Evolutionary conservation across 495 filamentous ascomycete species (phyloP), one percentile per base, ranked within the genome.

Genomic region (Bacidia gigantensis): DNA sequence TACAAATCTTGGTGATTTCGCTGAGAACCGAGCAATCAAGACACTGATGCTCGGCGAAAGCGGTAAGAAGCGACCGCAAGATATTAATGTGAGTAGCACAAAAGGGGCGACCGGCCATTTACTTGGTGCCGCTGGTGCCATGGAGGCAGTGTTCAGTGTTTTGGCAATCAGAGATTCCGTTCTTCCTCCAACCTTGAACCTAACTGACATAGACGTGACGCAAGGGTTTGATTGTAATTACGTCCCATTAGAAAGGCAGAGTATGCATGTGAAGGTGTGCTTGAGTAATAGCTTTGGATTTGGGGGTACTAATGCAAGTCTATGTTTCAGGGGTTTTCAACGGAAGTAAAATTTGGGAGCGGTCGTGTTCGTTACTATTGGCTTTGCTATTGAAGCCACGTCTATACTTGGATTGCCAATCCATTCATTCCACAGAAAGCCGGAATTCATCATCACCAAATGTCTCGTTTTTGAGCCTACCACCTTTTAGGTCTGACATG

Each of bases 251-350:
- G 55, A 71, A 26, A 72, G 85, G 1, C 89, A 96, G 62, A 63
- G 82, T 24, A 79, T 79, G 57, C 60, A 59, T 40, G 80, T 96
- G 21, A 73, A 83, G 52, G 84, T 89, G 23, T 83, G 83, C 26
- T 56, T 98, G 58, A 88, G 86, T 18, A 98, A 98, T 61, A 97
- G 90, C 62, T 98, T 98, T 73, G 92, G 92, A 1, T 98, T 98
- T 71, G 92, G 92, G 10, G 92, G 92, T 25, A 98, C 92, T 9
- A 97, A 97, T 69, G 89, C 89, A 42, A 86, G 78, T 55, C 69
- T 98, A 41, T 90, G 88, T 55, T 94, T 98, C 64, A 76, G n/a
- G n/a, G n/a, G n/a, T n/a, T n/a, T n/a, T n/a, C n/a, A n/a, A n/a
- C n/a, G n/a, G n/a, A n/a, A n/a, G n/a, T n/a, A n/a, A n/a, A n/a